Conservation (phyloP, 768 basidiomycete genomes). For the Stropharia rugosoannulata region DNA sequence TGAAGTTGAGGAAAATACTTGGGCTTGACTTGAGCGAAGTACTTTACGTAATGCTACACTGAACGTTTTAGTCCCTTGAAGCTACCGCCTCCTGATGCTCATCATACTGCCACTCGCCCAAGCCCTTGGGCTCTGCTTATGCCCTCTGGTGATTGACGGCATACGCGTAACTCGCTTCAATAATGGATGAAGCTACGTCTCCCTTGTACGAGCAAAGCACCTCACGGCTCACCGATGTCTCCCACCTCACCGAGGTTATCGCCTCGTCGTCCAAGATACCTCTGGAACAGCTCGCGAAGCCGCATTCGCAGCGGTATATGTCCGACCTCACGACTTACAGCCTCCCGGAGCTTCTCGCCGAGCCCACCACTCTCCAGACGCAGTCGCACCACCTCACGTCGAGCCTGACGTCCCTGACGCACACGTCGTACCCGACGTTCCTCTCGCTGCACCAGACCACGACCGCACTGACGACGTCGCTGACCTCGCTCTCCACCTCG, state of each 20-base stretch:
- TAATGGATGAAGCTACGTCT: slow-evolving; percentile 14
- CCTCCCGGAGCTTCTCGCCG: slow-evolving; percentile 64
- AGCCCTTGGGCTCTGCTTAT: background rate
- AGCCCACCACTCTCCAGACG: slow-evolving; percentile 76
- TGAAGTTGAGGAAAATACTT: too few relatives aligned
- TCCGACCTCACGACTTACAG: slow-evolving; percentile 62
- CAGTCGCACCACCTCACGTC: slow-evolving; percentile 87
- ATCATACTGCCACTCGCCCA: too few relatives aligned
- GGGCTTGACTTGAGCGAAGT: too few relatives aligned
- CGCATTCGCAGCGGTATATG: slow-evolving; percentile 53
- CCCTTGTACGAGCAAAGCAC: slow-evolving; percentile 18
- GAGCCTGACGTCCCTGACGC: slow-evolving; percentile 86
- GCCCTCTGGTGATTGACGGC: background rate
- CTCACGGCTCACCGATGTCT: slow-evolving; percentile 30
- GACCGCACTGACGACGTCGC: slow-evolving; percentile 66
- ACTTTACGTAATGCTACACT: background rate
- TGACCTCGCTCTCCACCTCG: slow-evolving; percentile 73
- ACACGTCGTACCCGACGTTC: slow-evolving; percentile 90
- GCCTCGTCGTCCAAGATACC: slow-evolving; percentile 27
- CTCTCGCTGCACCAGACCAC: slow-evolving; percentile 85
- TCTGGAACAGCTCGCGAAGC: slow-evolving; percentile 23
- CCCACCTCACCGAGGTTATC: slow-evolving; percentile 30
- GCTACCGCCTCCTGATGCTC: too few relatives aligned
- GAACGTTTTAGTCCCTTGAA: too few relatives aligned
- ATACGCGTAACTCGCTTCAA: too few relatives aligned